phyloP scores from a whole-genome alignment of 306 rosid genomes.

The Vigna mungo region DNA sequence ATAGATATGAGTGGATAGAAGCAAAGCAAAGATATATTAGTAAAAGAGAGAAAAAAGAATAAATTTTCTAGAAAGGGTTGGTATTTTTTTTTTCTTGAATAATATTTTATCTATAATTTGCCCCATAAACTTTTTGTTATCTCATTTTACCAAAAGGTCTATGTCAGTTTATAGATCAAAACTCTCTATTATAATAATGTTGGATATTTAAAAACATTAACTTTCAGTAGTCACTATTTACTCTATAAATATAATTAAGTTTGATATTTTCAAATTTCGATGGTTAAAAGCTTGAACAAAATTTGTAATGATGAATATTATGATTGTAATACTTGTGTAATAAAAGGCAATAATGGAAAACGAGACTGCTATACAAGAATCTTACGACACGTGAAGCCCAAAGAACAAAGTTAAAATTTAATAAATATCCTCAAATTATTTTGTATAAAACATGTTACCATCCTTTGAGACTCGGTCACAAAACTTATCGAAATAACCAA shows the following conservation, averaged over 20 bases:
- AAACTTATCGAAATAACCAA: neutral
- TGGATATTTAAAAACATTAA: neutral
- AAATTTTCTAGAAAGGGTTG: neutral
- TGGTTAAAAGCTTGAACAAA: conserved; percentile 2
- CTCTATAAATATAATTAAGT: neutral
- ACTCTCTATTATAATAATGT: neutral
- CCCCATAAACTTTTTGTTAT: neutral
- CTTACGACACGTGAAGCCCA: conserved; percentile 48
- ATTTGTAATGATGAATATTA: conserved; percentile 24
- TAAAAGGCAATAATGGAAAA: conserved; percentile 12
- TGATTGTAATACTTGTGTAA: conserved; percentile 11
- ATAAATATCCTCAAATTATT: conserved; percentile 1
- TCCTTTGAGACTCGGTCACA: neutral
- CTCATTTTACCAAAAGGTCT: neutral
- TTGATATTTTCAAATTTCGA: conserved; percentile 6
- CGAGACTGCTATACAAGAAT: conserved; percentile 29
- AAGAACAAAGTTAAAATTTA: neutral
- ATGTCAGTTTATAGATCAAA: neutral
- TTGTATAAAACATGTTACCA: neutral
- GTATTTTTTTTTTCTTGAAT: neutral
- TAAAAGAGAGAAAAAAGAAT: neutral
- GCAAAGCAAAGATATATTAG: neutral
- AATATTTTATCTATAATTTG: neutral
- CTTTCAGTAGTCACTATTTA: neutral
- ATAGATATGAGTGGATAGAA: neutral